A percentile compares a stretch with the other conserved stretches of the same genome.
Conservation (phyloP, 2,329 filamentous ascomycete species). For the Clarireedia homoeocarpa region DNA sequence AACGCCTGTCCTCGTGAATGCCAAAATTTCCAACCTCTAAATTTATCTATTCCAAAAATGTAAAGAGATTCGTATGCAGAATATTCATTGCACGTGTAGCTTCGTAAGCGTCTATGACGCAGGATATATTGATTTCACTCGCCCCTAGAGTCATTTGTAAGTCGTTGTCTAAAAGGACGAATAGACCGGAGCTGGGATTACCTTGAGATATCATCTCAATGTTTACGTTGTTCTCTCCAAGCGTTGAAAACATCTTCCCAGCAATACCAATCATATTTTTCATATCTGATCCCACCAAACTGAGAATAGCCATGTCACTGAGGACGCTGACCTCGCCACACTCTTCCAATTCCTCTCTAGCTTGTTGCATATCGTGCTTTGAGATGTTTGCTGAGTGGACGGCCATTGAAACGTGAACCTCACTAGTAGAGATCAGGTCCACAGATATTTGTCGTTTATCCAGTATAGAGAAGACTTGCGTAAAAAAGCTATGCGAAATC, state of each 20-base stretch:
- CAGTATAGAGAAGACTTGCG: constrained; percentile 84
- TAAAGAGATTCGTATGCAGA: constrained; percentile 93
- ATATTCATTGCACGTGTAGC: constrained; percentile 93
- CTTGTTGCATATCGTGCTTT: constrained; percentile 55
- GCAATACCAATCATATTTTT: constrained; percentile 96
- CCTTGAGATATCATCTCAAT: constrained; percentile 99
- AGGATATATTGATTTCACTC: constrained; percentile 98
- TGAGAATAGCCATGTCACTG: constrained; percentile 89
- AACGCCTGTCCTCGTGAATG: constrained; percentile 4
- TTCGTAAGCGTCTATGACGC: constrained; percentile 87
- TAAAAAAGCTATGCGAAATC: constrained; percentile 92
- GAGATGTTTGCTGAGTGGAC: constrained; percentile 71
- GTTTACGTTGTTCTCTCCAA: constrained; percentile 91
- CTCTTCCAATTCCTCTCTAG: constrained; percentile 64
- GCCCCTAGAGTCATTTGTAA: constrained; percentile 51
- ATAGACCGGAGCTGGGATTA: constrained; percentile 32
- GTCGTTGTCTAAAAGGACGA: background rate
- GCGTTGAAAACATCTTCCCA: constrained; percentile 87
- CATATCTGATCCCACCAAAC: constrained; percentile 89
- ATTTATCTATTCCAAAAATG: constrained; percentile 62
- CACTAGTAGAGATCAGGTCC: constrained; percentile 90
- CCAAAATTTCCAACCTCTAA: constrained; percentile 7
- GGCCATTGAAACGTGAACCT: constrained; percentile 97
- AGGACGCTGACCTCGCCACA: constrained; percentile 89
- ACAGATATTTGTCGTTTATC: constrained; percentile 83